Evolutionary conservation across 108 stramenopile species (phyloP).

Genomic region (Seminavis robusta): DNA sequence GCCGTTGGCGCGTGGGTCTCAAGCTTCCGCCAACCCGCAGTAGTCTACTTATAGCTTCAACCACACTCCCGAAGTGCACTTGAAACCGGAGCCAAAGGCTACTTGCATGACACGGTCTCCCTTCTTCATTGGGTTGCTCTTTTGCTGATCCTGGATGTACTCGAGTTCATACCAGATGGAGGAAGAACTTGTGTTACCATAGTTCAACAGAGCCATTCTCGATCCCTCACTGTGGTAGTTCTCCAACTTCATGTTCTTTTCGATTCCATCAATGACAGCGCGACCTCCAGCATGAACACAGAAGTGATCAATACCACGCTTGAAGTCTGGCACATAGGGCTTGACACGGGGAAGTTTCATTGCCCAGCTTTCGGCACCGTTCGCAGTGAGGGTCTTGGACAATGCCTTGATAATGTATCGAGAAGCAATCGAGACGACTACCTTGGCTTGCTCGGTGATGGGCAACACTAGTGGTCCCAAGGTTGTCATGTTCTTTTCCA

Average conservation of each 20-base stretch:
- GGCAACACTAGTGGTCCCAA: conserved; percentile 94
- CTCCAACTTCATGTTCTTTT: conserved; percentile 94
- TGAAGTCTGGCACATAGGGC: conserved; percentile 97
- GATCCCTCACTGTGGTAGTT: conserved; percentile 92
- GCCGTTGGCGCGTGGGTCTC: too few species aligned
- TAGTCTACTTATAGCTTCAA: conserved; percentile 84
- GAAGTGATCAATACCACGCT: conserved; percentile 95
- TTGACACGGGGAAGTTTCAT: conserved; percentile 52
- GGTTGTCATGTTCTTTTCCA: conserved; percentile 97
- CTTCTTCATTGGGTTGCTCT: conserved; percentile 84
- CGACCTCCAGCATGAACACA: conserved; percentile 98
- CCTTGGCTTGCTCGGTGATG: conserved; percentile 88
- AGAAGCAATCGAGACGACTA: conserved; percentile 56
- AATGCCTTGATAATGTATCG: conserved; percentile 51
- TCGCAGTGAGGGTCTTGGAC: conserved; percentile 30
- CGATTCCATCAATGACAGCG: conserved; percentile 96
- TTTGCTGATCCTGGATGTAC: conserved; percentile 90
- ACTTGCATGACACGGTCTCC: conserved; percentile 92
- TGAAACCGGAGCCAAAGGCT: conserved; percentile 98
- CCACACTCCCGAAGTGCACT: conserved; percentile 98
- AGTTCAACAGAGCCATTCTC: conserved; percentile 87
- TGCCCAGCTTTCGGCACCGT: conserved; percentile 45
- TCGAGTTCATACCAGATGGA: conserved; percentile 99
- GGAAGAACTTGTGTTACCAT: conserved; percentile 95
- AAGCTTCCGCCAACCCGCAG: too few species aligned